phyloP scores from a whole-genome alignment of 148 eudicot species.

The Cornus suecica region DNA sequence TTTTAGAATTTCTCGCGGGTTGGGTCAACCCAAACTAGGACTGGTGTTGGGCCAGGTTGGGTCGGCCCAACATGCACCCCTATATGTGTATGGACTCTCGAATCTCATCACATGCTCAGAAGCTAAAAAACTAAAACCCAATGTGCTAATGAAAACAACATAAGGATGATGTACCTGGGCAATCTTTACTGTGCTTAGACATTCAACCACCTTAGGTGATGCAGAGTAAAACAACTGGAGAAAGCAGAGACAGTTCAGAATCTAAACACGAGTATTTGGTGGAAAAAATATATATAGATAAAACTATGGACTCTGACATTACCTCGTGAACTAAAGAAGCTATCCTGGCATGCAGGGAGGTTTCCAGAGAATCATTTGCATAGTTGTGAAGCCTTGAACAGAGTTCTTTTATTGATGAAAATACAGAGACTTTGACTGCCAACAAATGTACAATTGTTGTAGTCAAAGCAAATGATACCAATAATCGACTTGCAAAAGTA shows the following conservation, averaged over 20 bases:
- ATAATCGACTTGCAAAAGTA: not conserved
- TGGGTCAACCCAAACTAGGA: too few relatives aligned
- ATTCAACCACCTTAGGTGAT: slow-evolving; percentile 62
- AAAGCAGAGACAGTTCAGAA: slow-evolving; percentile 18
- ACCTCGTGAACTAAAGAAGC: slow-evolving; percentile 68
- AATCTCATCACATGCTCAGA: too few relatives aligned
- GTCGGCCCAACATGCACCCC: too few relatives aligned
- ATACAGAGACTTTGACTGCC: slow-evolving; percentile 79
- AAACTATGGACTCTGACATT: slow-evolving; percentile 4
- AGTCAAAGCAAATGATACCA: slow-evolving; percentile 3
- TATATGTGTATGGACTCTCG: too few relatives aligned
- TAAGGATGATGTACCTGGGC: slow-evolving; percentile 56
- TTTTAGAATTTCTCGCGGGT: too few relatives aligned
- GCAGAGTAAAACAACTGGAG: slow-evolving; percentile 55
- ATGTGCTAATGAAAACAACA: not conserved
- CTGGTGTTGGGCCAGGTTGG: too few relatives aligned
- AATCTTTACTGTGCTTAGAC: slow-evolving; percentile 66
- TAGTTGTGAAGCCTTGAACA: slow-evolving; percentile 53
- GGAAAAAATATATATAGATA: not conserved
- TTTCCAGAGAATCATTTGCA: slow-evolving; percentile 30
- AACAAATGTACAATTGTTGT: slow-evolving; percentile 11
- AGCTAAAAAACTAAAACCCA: too few relatives aligned
- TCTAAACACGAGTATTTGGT: not conserved
- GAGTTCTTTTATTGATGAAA: slow-evolving; percentile 64
- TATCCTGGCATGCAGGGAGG: slow-evolving; percentile 28